Base-by-base conservation (phyloP, 805 yeast species). In the Metschnikowia similis region DNA sequence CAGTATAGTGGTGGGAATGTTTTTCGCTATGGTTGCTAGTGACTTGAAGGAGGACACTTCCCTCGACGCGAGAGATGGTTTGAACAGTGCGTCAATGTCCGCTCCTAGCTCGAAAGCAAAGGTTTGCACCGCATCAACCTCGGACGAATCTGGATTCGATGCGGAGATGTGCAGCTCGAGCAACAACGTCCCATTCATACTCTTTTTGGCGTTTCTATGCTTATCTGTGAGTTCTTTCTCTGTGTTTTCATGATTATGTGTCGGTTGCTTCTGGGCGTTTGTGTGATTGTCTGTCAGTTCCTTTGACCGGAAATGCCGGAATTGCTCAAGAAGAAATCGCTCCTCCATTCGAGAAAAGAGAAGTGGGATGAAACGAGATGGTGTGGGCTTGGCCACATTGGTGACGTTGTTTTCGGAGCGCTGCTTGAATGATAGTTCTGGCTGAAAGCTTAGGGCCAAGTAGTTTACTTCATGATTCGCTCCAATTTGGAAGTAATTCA, bases 71-170 rank as follows among this genome's bases (percentile, higher is more conserved):
- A n/a, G 27, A 11, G 31, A 7, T 8, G 43, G n/a, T 41, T 37
- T 45, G 31, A 46, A 49, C 6, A 27, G 11, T 30, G 13, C 13
- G n/a, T 38, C 29, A 35, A 52, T 49, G 35, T 52, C 63, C 26
- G 57, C 53, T 3, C 71, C 70, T 28, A 68, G 54, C 35, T 56
- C 50, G 34, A 59, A 61, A 4, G 73, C 73, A 48, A 60, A 66
- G 17, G 63, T 58, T 49, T 66, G 71, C 9, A 67, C 56, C 3
- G 47, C 41, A 6, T 55, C 60, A 27, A 37, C 36, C 31, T 53
- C 54, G 4, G 35, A 13, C 4, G 45, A 28, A 8, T 21, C 29
- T 9, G n/a, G 1, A 4, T 36, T 35, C 27, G 21, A 27, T 17
- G 26, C n/a, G 21, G 41, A 38, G 4, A 17, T 39, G n/a, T 28